Evolutionary conservation across 208 protist species (phyloP).

Genomic region (Acanthamoeba culbertsoni): DNA sequence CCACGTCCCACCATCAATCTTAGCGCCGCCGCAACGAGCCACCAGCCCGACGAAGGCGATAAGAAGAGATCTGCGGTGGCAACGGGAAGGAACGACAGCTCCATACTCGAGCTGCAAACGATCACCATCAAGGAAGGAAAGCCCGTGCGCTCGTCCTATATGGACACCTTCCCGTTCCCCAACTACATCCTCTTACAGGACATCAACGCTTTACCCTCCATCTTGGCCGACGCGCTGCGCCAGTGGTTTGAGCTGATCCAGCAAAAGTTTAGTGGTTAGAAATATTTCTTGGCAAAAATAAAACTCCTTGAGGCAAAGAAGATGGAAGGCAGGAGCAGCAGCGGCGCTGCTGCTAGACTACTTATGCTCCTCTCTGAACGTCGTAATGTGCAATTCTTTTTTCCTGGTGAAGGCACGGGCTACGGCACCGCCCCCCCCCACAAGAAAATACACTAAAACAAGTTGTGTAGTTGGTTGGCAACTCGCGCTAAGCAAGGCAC

Average conservation of each 20-base stretch:
- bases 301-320: too few relatives aligned
- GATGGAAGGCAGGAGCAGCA: too few relatives aligned
- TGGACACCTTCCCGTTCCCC: conserved; percentile 99
- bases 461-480: too few relatives aligned
- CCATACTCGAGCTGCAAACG: conserved; percentile 49
- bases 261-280: conserved; percentile 43
- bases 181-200: conserved; percentile 99
- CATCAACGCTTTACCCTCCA: conserved; percentile 93
- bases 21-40: not conserved
- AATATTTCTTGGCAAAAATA: too few relatives aligned
- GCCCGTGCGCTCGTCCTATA: conserved; percentile 85
- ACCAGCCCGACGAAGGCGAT: not conserved
- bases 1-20: not conserved
- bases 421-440: too few relatives aligned
- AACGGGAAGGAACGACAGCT: not conserved
- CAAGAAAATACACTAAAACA: too few relatives aligned
- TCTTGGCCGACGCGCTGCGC: conserved; percentile 97
- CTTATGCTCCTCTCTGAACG: too few relatives aligned
- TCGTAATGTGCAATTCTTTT: too few relatives aligned
- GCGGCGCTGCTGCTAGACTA: too few relatives aligned
- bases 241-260: conserved; percentile 97
- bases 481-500: too few relatives aligned
- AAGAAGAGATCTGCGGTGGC: not conserved
- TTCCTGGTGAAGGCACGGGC: too few relatives aligned
- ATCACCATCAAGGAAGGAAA: conserved; percentile 22